Evolutionary conservation across 306 rosid genomes (phyloP).

Genomic region (Sesbania bispinosa): DNA sequence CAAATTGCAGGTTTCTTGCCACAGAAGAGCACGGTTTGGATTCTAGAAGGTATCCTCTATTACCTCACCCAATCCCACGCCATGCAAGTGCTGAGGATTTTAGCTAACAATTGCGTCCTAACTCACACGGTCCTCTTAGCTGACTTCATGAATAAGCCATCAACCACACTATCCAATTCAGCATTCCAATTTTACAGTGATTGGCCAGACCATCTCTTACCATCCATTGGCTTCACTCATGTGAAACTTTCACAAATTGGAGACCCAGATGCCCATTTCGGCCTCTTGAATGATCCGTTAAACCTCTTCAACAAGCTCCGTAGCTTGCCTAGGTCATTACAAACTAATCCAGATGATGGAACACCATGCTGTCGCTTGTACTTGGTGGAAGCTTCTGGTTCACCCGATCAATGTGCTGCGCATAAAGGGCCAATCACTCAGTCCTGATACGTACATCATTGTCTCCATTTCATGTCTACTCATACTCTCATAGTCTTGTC

Average conservation of each 20-base stretch:
- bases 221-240: slow-evolving; percentile 75
- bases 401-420: slow-evolving; percentile 48
- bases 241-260: slow-evolving; percentile 94
- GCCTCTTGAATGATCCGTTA: slow-evolving; percentile 67
- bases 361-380: slow-evolving; percentile 86
- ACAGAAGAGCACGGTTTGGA: slow-evolving; percentile 85
- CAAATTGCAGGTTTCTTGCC: slow-evolving; percentile 72
- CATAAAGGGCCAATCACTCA: slow-evolving; percentile 29
- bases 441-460: slow-evolving; percentile 26
- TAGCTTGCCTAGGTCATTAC: slow-evolving; percentile 73
- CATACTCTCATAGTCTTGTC: slow-evolving; percentile 24
- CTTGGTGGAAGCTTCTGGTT: slow-evolving; percentile 92
- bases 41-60: slow-evolving; percentile 87
- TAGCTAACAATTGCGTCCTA: slow-evolving; percentile 67
- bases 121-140: slow-evolving; percentile 79
- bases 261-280: slow-evolving; percentile 96
- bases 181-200: slow-evolving; percentile 88
- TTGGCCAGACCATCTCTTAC: slow-evolving; percentile 96
- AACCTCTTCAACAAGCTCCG: slow-evolving; percentile 91
- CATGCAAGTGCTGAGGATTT: slow-evolving; percentile 67
- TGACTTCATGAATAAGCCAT: slow-evolving; percentile 92
- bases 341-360: slow-evolving; percentile 90
- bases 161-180: slow-evolving; percentile 73
- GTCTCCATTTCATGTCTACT: slow-evolving; percentile 21
- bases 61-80: slow-evolving; percentile 75